phyloP scores from a whole-genome alignment of 179 eudicot genomes.

The Sideroxylon spinosum region DNA sequence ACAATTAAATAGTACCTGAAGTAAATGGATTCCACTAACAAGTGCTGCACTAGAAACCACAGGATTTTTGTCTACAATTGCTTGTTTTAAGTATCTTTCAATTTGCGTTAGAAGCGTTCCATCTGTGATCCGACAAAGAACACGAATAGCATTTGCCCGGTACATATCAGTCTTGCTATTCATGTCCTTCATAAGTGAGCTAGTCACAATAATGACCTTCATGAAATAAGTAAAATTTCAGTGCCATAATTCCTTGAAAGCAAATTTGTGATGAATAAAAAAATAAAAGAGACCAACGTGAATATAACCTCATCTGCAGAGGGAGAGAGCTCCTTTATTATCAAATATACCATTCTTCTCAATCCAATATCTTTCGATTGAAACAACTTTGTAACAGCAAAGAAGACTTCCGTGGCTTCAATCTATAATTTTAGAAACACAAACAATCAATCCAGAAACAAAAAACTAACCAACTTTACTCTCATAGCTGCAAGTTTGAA shows the following conservation, averaged over 20 bases:
- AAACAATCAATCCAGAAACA: not conserved
- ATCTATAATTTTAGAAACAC: constrained; percentile 35
- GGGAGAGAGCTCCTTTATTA: constrained; percentile 92
- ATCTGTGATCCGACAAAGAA: constrained; percentile 91
- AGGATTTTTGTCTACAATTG: constrained; percentile 95
- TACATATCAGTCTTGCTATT: constrained; percentile 97
- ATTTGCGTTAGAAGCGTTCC: constrained; percentile 93
- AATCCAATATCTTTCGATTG: constrained; percentile 76
- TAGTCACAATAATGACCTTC: constrained; percentile 91
- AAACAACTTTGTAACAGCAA: constrained; percentile 80
- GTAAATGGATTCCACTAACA: constrained; percentile 91
- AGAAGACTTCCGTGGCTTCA: constrained; percentile 93
- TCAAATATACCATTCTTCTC: constrained; percentile 93
- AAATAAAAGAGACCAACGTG: not conserved
- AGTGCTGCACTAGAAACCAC: constrained; percentile 98
- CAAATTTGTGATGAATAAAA: not conserved
- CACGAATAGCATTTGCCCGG: constrained; percentile 97
- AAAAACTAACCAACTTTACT: not conserved
- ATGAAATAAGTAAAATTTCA: constrained; percentile 20
- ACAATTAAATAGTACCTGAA: constrained; percentile 53
- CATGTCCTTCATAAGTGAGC: constrained; percentile 99
- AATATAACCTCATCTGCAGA: constrained; percentile 76
- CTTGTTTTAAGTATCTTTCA: constrained; percentile 93
- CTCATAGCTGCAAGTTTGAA: not conserved
- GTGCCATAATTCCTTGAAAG: not conserved